Percentiles rank a stretch among this genome's conserved stretches.
These are phyloP conservation scores for Nelumbo lutea DNA, from an alignment of 164 flowering plant genomes.

Conservation along the genomic window DNA sequence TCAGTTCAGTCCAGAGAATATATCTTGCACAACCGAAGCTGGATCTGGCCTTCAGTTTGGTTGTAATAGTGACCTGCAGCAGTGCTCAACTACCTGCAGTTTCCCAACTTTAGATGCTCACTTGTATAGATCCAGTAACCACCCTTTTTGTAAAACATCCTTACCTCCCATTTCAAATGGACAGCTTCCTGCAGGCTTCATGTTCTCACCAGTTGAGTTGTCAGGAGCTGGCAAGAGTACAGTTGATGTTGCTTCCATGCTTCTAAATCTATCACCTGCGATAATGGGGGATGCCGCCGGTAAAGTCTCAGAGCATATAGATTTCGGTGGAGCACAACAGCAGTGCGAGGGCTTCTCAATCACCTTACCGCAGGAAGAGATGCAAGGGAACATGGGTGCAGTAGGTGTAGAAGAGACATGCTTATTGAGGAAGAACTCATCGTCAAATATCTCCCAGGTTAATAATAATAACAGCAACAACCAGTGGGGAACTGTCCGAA, in stretches of 20 bases:
- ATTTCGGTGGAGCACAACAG: slow-evolving; percentile 34
- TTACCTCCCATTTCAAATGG: slow-evolving; percentile 23
- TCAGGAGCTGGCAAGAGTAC: slow-evolving; percentile 30
- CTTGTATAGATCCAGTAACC: slow-evolving; percentile 28
- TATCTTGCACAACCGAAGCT: slow-evolving; percentile 45
- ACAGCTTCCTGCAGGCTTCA: slow-evolving; percentile 31
- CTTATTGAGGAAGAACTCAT: slow-evolving; percentile 22
- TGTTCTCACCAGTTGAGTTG: slow-evolving; percentile 42
- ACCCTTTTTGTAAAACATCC: slow-evolving; percentile 28
- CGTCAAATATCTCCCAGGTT: not conserved
- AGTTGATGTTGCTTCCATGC: slow-evolving; percentile 37
- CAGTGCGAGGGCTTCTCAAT: slow-evolving; percentile 34
- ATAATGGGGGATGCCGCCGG: slow-evolving; percentile 21
- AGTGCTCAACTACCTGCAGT: slow-evolving; percentile 17
- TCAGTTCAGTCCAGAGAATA: slow-evolving; percentile 44
- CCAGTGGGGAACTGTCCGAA: slow-evolving; percentile 33
- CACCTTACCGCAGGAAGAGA: slow-evolving; percentile 25
- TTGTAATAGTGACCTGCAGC: slow-evolving; percentile 31
- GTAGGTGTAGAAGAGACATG: slow-evolving; percentile 29
- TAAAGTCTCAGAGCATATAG: slow-evolving; percentile 30
- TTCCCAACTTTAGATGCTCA: slow-evolving; percentile 36
- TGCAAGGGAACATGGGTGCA: slow-evolving; percentile 27
- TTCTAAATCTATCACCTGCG: slow-evolving; percentile 32
- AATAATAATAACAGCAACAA: slow-evolving; percentile 7
- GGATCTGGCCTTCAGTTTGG: slow-evolving; percentile 32